Conservation (phyloP, 169 alveolate genomes). For the Eimeria acervulina region DNA sequence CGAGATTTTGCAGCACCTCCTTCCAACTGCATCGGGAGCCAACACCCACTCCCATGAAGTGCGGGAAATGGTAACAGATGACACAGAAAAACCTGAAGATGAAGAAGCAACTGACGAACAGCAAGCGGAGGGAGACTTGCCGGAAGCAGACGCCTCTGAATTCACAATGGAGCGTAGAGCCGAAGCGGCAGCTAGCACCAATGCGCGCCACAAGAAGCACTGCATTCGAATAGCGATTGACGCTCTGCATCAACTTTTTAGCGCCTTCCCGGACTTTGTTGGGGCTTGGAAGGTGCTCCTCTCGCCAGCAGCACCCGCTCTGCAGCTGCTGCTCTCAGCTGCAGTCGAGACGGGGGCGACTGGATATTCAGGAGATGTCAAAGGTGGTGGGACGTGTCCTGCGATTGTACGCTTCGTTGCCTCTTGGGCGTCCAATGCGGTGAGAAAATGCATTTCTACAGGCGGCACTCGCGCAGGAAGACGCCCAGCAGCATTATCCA, state of each 20-base stretch:
- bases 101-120: background rate
- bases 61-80: background rate
- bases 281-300: constrained; percentile 63
- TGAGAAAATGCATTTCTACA: background rate
- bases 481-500: background rate
- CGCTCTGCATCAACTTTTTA: constrained; percentile 45
- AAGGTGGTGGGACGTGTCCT: constrained; percentile 23
- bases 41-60: background rate
- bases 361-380: constrained; percentile 16
- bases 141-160: background rate
- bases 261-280: constrained; percentile 54
- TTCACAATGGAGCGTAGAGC: background rate
- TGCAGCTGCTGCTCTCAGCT: constrained; percentile 77
- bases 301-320: constrained; percentile 52
- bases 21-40: background rate
- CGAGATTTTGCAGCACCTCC: constrained; percentile 26
- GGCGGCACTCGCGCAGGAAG: background rate
- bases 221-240: constrained; percentile 42
- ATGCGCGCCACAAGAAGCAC: constrained; percentile 47
- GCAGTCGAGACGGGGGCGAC: constrained; percentile 83
- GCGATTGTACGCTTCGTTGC: constrained; percentile 74
- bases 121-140: background rate
- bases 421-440: constrained; percentile 80
- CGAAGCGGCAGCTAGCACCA: background rate
- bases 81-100: background rate